A percentile compares a stretch with the other conserved stretches of the same genome.
phyloP scores from a whole-genome alignment of 495 filamentous ascomycete genomes.

The Annulohypoxylon stygium region DNA sequence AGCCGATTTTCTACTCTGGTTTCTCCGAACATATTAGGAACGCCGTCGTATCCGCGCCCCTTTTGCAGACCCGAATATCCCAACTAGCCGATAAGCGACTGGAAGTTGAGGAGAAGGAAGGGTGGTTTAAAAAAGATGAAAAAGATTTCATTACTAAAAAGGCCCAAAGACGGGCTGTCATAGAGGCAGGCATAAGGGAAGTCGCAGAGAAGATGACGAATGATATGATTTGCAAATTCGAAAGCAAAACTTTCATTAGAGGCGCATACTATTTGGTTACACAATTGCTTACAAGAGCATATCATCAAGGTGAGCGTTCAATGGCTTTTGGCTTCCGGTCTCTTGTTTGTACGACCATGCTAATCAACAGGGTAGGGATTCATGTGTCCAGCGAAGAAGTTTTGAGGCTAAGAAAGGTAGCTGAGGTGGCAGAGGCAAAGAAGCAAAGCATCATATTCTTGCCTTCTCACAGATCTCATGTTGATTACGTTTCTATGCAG shows the following conservation, averaged over 20 bases:
- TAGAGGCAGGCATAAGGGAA: conserved; percentile 69
- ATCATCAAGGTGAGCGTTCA: conserved; percentile 78
- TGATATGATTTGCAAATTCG: conserved; percentile 99
- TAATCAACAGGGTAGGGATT: conserved; percentile 61
- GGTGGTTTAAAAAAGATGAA: conserved; percentile 69
- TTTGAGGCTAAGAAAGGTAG: conserved; percentile 80
- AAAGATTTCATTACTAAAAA: conserved; percentile 68
- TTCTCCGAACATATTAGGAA: conserved; percentile 91
- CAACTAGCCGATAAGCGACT: conserved; percentile 82
- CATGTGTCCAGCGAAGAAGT: conserved; percentile 97
- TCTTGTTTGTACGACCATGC: neutral
- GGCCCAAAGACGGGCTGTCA: conserved; percentile 72
- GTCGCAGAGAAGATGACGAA: conserved; percentile 88
- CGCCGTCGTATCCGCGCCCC: conserved; percentile 76
- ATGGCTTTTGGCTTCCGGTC: neutral
- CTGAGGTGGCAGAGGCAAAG: conserved; percentile 81
- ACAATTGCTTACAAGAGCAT: conserved; percentile 89
- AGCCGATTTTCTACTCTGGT: conserved; percentile 91
- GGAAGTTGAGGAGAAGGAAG: conserved; percentile 79
- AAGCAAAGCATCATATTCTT: conserved; percentile 97
- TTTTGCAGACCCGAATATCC: conserved; percentile 78
- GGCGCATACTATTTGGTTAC: conserved; percentile 90
- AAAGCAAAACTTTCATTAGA: conserved; percentile 92
- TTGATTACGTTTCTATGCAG: conserved; percentile 95
- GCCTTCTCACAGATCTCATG: conserved; percentile 92